Evolutionary conservation across 805 yeast genomes (phyloP), one percentile per base, ranked within the genome.

Genomic region (Metschnikowia lochheadii): DNA sequence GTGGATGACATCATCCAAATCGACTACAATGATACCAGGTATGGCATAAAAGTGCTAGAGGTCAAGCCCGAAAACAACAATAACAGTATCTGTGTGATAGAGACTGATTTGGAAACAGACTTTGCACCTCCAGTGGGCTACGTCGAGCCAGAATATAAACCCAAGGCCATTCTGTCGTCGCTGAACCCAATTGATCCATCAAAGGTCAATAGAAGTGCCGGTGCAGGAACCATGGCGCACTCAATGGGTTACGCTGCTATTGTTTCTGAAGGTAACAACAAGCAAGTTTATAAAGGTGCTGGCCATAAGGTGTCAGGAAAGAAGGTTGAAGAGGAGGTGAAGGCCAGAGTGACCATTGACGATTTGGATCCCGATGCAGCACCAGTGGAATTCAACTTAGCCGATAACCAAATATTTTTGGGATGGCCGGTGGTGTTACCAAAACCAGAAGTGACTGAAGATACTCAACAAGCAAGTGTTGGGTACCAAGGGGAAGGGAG

Each of bases 61-160:
- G 88, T 83, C 26, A 88, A 88, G 61, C 98, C 98, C 0, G 87
- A 85, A 47, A 76, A 82, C 1, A 59, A 66, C 6, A 70, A 73
- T 6, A 71, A 79, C 33, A 87, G 96, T 52, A 85, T 92, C 13
- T 92, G 97, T 75, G 97, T 94, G 5, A 89, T 94, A 26, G 99
- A 94, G 65, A 94, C 99, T 0, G 99, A 94, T 71, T 76, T 94
- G 54, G 96, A 89, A 52, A 96, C 97, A 0, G 99, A 94, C 64
- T 94, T 94, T 73, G 98, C 97, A 1, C 96, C 99, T 2, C 99
- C 99, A 0, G 96, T 92, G 5, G 99, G 99, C 0, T 94, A 94
- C 64, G 96, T 88, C 17, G 98, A 92, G 64, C 97, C 97, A 1
- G 90, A 87, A 51, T 60, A 73, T 55, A 75, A 69, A 49, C 81